A percentile compares a stretch with the other conserved stretches of the same genome.
These are phyloP conservation scores for Aspergillus sp. DNA, from an alignment of 2,329 filamentous ascomycete genomes.

Conservation along the genomic window DNA sequence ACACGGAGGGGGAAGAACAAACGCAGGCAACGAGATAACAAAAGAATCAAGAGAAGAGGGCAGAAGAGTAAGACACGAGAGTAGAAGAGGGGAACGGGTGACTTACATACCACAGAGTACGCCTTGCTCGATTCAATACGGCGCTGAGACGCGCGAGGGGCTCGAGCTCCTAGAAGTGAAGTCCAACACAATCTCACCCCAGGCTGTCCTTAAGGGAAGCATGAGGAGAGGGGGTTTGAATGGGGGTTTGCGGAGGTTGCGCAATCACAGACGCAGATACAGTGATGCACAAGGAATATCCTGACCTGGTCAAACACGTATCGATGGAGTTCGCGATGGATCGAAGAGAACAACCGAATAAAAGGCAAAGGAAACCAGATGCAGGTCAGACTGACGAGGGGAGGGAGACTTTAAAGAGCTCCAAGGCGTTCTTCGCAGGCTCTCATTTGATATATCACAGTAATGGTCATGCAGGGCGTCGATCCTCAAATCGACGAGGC, in stretches of 20 bases:
- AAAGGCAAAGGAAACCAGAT: conserved; percentile 10
- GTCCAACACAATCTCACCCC: not conserved
- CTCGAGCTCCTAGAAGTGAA: not conserved
- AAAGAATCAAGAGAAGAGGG: not conserved
- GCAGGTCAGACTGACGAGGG: conserved; percentile 23
- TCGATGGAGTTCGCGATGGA: conserved; percentile 2
- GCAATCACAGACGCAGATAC: not conserved
- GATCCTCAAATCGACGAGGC: conserved; percentile 41
- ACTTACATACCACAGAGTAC: not conserved
- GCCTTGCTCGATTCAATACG: not conserved
- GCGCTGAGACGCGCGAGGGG: not conserved
- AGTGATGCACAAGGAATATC: conserved; percentile 2
- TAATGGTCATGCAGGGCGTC: conserved; percentile 46
- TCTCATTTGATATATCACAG: conserved; percentile 47
- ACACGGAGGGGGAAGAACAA: not conserved
- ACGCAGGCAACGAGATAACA: not conserved
- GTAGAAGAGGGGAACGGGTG: not conserved
- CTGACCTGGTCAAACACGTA: not conserved
- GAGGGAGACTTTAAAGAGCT: conserved; percentile 35
- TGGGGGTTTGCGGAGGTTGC: not conserved
- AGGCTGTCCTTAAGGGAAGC: not conserved
- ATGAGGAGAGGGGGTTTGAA: not conserved
- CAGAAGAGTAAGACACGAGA: not conserved
- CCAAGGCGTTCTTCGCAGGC: conserved; percentile 33
- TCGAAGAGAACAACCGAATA: conserved; percentile 8